Percentiles rank a stretch among this genome's conserved stretches.
phyloP scores from a whole-genome alignment of 1,284 basidiomycete genomes.

The Papiliotrema nemorosa region DNA sequence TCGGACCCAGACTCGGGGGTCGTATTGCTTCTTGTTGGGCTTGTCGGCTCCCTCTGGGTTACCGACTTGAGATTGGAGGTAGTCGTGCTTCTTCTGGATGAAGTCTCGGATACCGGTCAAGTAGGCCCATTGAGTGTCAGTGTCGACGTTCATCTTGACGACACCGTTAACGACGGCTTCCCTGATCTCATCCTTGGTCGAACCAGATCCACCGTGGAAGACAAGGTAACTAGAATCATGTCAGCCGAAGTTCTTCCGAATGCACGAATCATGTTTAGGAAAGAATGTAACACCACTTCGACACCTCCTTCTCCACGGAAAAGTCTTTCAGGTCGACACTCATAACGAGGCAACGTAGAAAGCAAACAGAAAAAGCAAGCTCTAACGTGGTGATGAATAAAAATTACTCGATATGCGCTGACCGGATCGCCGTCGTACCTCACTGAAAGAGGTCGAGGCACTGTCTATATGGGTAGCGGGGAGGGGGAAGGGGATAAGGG shows the following conservation, averaged over 20 bases:
- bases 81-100: slow-evolving; percentile 74
- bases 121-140: slow-evolving; percentile 80
- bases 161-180: slow-evolving; percentile 90
- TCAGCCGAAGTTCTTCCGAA: neutral
- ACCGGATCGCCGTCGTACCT: slow-evolving; percentile 43
- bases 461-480: slow-evolving; percentile 48
- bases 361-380: slow-evolving; percentile 43
- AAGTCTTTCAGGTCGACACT: slow-evolving; percentile 13
- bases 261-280: neutral
- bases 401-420: slow-evolving; percentile 39
- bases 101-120: slow-evolving; percentile 88
- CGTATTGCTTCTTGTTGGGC: slow-evolving; percentile 95
- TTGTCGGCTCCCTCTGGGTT: slow-evolving; percentile 92
- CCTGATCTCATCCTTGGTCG: slow-evolving; percentile 91
- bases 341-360: slow-evolving; percentile 16
- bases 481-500: slow-evolving; percentile 1
- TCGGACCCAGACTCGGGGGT: slow-evolving; percentile 95
- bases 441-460: slow-evolving; percentile 40
- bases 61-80: slow-evolving; percentile 81
- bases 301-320: slow-evolving; percentile 45
- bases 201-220: slow-evolving; percentile 99
- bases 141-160: slow-evolving; percentile 96
- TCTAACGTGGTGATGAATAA: slow-evolving; percentile 47
- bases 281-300: slow-evolving; percentile 42
- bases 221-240: slow-evolving; percentile 80